These are phyloP conservation scores for Fusarium lateritium DNA, from an alignment of 2,329 filamentous ascomycete species.

Conservation along the genomic window DNA sequence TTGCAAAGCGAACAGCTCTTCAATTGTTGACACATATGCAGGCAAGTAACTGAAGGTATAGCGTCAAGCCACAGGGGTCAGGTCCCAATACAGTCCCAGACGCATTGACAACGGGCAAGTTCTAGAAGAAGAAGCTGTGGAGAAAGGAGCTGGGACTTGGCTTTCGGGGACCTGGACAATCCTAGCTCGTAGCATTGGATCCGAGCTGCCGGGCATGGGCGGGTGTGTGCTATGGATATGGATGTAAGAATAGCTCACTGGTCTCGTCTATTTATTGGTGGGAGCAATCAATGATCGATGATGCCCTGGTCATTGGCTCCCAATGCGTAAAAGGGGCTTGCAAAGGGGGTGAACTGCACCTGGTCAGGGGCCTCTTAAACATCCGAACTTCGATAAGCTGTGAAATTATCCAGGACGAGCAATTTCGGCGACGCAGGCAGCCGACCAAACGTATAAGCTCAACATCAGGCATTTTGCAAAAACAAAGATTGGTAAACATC, in stretches of 20 bases:
- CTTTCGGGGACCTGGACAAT: constrained; percentile 39
- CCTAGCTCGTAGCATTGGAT: constrained; percentile 35
- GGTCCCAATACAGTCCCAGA: constrained; percentile 6
- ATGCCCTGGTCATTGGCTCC: constrained; percentile 33
- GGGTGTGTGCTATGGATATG: constrained; percentile 24
- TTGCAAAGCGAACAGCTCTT: background rate
- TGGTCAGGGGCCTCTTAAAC: constrained; percentile 18
- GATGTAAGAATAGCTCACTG: constrained; percentile 36
- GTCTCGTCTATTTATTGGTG: constrained; percentile 43
- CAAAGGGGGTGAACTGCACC: constrained; percentile 29
- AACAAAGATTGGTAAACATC: background rate
- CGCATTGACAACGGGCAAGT: constrained; percentile 35
- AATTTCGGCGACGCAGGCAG: constrained; percentile 45
- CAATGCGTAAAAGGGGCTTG: constrained; percentile 27
- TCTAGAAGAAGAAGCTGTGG: constrained; percentile 44
- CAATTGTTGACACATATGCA: background rate
- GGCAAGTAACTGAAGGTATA: background rate
- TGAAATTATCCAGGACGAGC: constrained; percentile 44
- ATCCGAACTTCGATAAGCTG: constrained; percentile 34
- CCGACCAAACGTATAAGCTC: constrained; percentile 13
- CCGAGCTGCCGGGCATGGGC: constrained; percentile 44
- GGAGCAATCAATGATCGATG: constrained; percentile 31
- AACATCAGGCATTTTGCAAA: constrained; percentile 15
- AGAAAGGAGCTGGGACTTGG: constrained; percentile 37
- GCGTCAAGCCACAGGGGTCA: constrained; percentile 16